Percentiles rank a stretch among this genome's conserved stretches.
Conservation (phyloP, 164 flowering plant genomes). For the Euptelea pleiosperma region DNA sequence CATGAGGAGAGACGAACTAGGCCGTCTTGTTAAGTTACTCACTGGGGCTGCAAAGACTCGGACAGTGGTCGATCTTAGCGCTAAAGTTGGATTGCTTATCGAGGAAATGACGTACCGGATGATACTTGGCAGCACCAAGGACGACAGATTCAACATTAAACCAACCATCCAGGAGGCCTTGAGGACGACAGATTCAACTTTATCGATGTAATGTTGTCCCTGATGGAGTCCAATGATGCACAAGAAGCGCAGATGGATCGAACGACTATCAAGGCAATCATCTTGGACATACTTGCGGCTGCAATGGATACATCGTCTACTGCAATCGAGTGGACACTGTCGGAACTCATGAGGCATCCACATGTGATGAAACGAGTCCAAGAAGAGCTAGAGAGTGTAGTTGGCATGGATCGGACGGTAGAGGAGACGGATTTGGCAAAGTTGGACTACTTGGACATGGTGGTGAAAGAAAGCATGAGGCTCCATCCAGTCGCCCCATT, state of each 20-base stretch:
- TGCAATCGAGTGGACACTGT: conserved; percentile 17
- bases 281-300: conserved; percentile 11
- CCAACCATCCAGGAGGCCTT: conserved; percentile 5
- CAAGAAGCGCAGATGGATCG: background rate
- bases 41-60: background rate
- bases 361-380: background rate
- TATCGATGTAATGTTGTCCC: conserved; percentile 11
- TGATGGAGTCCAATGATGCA: background rate
- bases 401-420: conserved; percentile 2
- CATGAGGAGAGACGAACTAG: conserved; percentile 22
- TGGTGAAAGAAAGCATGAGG: conserved; percentile 9
- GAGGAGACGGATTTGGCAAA: conserved; percentile 1
- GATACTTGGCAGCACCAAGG: conserved; percentile 9
- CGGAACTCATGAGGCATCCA: conserved; percentile 6
- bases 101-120: conserved; percentile 13
- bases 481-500: too few relatives aligned
- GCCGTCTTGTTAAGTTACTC: conserved; percentile 3
- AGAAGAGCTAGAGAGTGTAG: background rate
- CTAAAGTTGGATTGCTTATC: background rate
- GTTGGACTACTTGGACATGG: conserved; percentile 1
- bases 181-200: conserved; percentile 18
- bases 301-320: conserved; percentile 21
- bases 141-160: conserved; percentile 13
- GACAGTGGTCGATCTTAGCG: conserved; percentile 4
- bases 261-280: background rate